Evolutionary conservation across 2,329 filamentous ascomycete species (phyloP).

Genomic region (Aspergillus glaucus): DNA sequence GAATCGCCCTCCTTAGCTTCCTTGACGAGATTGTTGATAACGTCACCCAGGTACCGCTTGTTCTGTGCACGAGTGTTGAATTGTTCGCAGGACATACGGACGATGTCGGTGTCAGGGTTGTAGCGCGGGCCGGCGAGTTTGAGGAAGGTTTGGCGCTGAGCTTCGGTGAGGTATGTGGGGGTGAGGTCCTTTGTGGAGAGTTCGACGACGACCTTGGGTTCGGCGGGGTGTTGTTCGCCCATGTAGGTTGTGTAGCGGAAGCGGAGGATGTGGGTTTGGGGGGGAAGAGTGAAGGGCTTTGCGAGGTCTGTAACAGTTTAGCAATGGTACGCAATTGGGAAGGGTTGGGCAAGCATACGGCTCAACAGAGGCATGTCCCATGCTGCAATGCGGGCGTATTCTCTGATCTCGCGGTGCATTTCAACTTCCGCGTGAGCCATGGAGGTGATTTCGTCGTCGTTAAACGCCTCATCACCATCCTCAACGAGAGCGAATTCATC

Average conservation of each 20-base stretch:
- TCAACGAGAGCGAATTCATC: slow-evolving; percentile 42
- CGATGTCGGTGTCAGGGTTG: slow-evolving; percentile 72
- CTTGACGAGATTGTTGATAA: slow-evolving; percentile 65
- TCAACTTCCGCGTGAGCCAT: slow-evolving; percentile 83
- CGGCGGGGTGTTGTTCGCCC: slow-evolving; percentile 85
- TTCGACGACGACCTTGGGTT: slow-evolving; percentile 90
- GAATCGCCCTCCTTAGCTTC: slow-evolving; percentile 76
- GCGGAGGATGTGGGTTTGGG: slow-evolving; percentile 62
- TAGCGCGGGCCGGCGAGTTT: slow-evolving; percentile 82
- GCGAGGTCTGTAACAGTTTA: slow-evolving; percentile 59
- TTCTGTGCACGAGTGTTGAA: slow-evolving; percentile 89
- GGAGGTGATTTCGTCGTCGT: slow-evolving; percentile 76
- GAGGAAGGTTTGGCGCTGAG: slow-evolving; percentile 71
- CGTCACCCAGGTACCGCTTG: slow-evolving; percentile 84
- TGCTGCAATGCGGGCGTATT: slow-evolving; percentile 78
- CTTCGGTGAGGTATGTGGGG: slow-evolving; percentile 52
- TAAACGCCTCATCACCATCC: slow-evolving; percentile 50
- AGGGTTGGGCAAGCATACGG: slow-evolving; percentile 52
- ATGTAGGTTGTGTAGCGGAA: slow-evolving; percentile 98
- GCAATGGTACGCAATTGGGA: slow-evolving; percentile 4
- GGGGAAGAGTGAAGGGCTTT: slow-evolving; percentile 70
- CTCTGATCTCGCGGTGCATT: slow-evolving; percentile 76
- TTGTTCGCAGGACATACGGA: slow-evolving; percentile 87
- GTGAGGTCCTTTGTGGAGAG: slow-evolving; percentile 68
- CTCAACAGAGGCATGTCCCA: slow-evolving; percentile 94